Base-by-base conservation (phyloP, 495 filamentous ascomycete genomes). In the Elaphomyces granulatus region DNA sequence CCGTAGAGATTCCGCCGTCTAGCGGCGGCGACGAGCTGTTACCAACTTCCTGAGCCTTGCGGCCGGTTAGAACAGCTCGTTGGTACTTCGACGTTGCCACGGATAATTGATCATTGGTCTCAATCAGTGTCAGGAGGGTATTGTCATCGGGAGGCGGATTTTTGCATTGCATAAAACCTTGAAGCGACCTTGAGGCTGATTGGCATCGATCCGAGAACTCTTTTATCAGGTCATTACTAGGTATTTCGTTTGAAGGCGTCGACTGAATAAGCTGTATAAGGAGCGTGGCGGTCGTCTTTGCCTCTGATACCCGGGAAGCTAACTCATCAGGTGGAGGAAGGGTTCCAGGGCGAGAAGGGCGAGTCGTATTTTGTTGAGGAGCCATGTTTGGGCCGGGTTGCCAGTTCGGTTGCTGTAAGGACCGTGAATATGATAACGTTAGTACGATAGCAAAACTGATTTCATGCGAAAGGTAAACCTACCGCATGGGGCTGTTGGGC, bases 141-240 rank as follows among this genome's bases (percentile, higher is more conserved):
- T 94, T 81, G 52, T 88, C 86, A 51, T 99, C 90, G 2, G 87
- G 87, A 1, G 74, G 48, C 0, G 88, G 88, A 47, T 80, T 71
- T 14, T 80, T 76, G 34, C 76, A 70, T 26, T 78, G 62, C 61
- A 96, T 94, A 60, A 93, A 96, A 15, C 61, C 66, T 45, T 92
- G 83, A 40, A 99, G 74, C 42, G 77, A 78, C 21, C 79, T 72
- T 10, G 77, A 77, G 0, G 90, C 87, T 30, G 73, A 69, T 41
- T 77, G 74, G 51, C 87, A 96, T 7, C 90, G 83, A 48, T 94
- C 82, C 21, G 75, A 71, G 52, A 99, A 99, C 58, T 99, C 90
- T 46, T 77, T 79, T 54, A 96, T 77, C 7, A 99, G 68, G 12
- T 96, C 92, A 52, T 90, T 87, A 18, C 56, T 53, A 12, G 82